Evolutionary conservation across 1,284 basidiomycete species (phyloP).

Genomic region (Schizopora paradoxa): DNA sequence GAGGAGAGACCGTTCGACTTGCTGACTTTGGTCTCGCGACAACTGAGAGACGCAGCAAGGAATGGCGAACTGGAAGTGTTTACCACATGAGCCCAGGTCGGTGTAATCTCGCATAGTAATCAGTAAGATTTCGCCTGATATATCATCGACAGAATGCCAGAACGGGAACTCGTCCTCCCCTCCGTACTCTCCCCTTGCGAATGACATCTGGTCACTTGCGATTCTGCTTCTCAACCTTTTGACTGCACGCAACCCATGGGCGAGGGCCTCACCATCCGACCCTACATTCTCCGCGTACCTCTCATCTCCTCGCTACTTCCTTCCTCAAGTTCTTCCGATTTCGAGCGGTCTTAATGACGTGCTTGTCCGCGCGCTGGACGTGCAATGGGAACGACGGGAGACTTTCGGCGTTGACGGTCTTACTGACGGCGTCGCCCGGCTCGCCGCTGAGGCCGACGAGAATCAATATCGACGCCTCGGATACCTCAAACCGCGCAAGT

Average conservation of each 20-base stretch:
- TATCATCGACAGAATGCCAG: conserved; percentile 54
- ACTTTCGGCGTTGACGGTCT: conserved; percentile 15
- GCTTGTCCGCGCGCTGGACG: conserved; percentile 35
- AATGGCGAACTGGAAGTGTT: conserved; percentile 77
- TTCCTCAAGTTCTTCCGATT: conserved; percentile 70
- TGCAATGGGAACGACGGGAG: conserved; percentile 17
- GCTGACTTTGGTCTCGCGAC: conserved; percentile 88
- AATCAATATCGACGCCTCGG: conserved; percentile 3
- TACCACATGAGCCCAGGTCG: conserved; percentile 79
- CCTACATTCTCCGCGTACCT: conserved; percentile 69
- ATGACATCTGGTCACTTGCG: conserved; percentile 92
- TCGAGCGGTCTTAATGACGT: conserved; percentile 51
- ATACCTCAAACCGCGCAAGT: conserved; percentile 7
- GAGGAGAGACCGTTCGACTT: conserved; percentile 57
- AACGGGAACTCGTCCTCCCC: conserved; percentile 47
- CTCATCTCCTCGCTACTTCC: conserved; percentile 53
- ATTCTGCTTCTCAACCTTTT: conserved; percentile 83
- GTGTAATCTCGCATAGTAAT: conserved; percentile 19
- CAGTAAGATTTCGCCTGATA: conserved; percentile 14
- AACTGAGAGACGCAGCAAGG: conserved; percentile 52
- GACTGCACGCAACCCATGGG: conserved; percentile 87
- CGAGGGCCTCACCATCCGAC: conserved; percentile 66
- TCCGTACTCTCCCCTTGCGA: conserved; percentile 67
- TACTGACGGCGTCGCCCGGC: conserved; percentile 11
- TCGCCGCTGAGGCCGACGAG: conserved; percentile 10